A percentile compares a stretch with the other conserved stretches of the same genome.
phyloP scores from a whole-genome alignment of 2,329 filamentous ascomycete genomes.

The Diaporthe destruens region DNA sequence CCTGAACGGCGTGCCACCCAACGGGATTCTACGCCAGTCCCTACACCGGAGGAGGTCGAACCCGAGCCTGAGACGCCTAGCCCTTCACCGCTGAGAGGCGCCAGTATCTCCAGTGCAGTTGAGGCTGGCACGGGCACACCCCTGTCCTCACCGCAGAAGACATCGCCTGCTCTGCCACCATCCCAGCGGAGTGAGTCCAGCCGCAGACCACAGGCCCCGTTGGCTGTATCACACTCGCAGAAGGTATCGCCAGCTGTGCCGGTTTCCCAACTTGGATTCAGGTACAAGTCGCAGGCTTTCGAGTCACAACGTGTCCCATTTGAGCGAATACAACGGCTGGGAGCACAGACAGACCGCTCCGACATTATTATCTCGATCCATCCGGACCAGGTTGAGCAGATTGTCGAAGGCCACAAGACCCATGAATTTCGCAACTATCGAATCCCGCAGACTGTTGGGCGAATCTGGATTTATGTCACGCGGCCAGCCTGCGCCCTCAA shows the following conservation, averaged over 20 bases:
- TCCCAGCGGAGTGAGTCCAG: slow-evolving; percentile 44
- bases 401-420: slow-evolving; percentile 63
- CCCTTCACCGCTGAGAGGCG: slow-evolving; percentile 24
- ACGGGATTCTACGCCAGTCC: slow-evolving; percentile 26
- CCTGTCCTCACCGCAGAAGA: slow-evolving; percentile 42
- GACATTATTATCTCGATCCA: slow-evolving; percentile 68
- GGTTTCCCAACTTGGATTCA: slow-evolving; percentile 47
- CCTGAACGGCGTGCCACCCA: slow-evolving; percentile 2
- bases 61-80: slow-evolving; percentile 40
- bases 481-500: slow-evolving; percentile 61
- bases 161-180: slow-evolving; percentile 39
- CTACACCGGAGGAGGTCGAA: slow-evolving; percentile 34
- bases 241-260: slow-evolving; percentile 23
- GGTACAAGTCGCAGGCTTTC: slow-evolving; percentile 51
- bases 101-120: slow-evolving; percentile 35
- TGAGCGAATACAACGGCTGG: slow-evolving; percentile 61
- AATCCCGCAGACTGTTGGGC: slow-evolving; percentile 65
- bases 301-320: slow-evolving; percentile 67
- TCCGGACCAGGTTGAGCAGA: slow-evolving; percentile 59
- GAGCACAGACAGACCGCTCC: slow-evolving; percentile 61
- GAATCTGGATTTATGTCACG: slow-evolving; percentile 73
- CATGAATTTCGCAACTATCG: slow-evolving; percentile 69
- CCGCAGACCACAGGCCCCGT: slow-evolving; percentile 50
- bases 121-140: slow-evolving; percentile 43
- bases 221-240: slow-evolving; percentile 44